A percentile compares a stretch with the other conserved stretches of the same genome.
These are phyloP conservation scores for Litchi chinensis DNA, from an alignment of 345 rosid species.

Conservation along the genomic window DNA sequence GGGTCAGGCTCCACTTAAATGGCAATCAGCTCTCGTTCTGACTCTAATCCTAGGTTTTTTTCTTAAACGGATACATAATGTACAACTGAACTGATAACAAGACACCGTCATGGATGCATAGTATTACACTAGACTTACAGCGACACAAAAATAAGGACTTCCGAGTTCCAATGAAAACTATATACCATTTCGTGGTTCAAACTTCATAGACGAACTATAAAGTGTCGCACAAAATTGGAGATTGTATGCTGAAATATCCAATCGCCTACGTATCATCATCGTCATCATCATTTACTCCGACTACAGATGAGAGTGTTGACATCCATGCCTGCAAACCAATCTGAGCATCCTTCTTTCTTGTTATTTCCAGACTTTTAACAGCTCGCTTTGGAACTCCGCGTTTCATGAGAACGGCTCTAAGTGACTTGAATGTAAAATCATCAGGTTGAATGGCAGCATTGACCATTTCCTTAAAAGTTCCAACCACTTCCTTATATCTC, in stretches of 20 bases:
- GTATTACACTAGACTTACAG: background rate
- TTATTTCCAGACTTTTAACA: constrained; percentile 50
- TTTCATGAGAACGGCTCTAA: constrained; percentile 60
- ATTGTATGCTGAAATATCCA: background rate
- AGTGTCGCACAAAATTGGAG: background rate
- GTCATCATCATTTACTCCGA: constrained; percentile 34
- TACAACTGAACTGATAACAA: background rate
- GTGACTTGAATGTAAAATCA: constrained; percentile 65
- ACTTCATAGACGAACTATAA: background rate
- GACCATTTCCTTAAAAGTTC: constrained; percentile 71
- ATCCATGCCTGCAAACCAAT: constrained; percentile 62
- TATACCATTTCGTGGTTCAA: background rate
- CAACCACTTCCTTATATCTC: constrained; percentile 62
- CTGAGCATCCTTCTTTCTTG: constrained; percentile 47
- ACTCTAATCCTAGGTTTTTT: background rate
- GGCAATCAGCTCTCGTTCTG: background rate
- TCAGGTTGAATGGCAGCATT: constrained; percentile 52
- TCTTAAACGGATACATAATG: background rate
- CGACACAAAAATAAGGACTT: background rate
- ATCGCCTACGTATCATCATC: background rate
- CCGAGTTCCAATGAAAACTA: background rate
- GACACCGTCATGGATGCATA: background rate
- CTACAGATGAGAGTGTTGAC: constrained; percentile 53
- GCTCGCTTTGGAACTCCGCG: constrained; percentile 70
- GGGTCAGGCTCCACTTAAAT: background rate